Conservation (phyloP, 2,329 filamentous ascomycete genomes). For the Cladosporium cucumerinum region DNA sequence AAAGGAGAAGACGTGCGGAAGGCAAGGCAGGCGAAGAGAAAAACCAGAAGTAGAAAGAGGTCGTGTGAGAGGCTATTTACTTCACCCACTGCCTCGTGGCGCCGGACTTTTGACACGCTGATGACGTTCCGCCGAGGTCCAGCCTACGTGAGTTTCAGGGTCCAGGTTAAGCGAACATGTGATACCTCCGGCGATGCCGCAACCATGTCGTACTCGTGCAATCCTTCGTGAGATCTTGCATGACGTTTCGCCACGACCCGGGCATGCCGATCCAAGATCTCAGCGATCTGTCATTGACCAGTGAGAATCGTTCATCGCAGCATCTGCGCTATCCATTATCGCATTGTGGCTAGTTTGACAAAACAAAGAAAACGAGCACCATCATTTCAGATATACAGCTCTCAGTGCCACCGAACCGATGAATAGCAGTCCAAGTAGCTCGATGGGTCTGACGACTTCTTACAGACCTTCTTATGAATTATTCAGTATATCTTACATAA, state of each 20-base stretch:
- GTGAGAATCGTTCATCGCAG: not conserved
- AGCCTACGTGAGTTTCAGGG: not conserved
- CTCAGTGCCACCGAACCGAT: too few relatives aligned
- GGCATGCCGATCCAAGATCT: not conserved
- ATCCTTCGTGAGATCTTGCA: not conserved
- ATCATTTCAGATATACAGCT: too few relatives aligned
- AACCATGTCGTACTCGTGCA: not conserved
- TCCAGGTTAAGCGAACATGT: not conserved
- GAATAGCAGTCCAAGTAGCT: too few relatives aligned
- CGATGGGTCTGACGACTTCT: too few relatives aligned
- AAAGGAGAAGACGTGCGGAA: not conserved
- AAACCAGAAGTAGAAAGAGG: slow-evolving; percentile 9
- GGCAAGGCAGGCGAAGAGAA: not conserved
- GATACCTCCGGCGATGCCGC: not conserved
- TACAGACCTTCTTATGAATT: too few relatives aligned
- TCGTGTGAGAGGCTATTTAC: slow-evolving; percentile 9
- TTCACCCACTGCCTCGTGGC: not conserved
- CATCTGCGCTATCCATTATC: too few relatives aligned
- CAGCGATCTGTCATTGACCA: not conserved
- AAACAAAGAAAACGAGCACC: too few relatives aligned
- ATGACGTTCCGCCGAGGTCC: not conserved
- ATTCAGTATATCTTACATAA: too few relatives aligned
- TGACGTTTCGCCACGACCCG: not conserved
- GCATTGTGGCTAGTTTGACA: too few relatives aligned
- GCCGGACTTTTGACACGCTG: not conserved